A percentile compares a stretch with the other conserved stretches of the same genome.
These are phyloP conservation scores for Fistulina hepatica DNA, from an alignment of 1,284 basidiomycete species.

Conservation along the genomic window DNA sequence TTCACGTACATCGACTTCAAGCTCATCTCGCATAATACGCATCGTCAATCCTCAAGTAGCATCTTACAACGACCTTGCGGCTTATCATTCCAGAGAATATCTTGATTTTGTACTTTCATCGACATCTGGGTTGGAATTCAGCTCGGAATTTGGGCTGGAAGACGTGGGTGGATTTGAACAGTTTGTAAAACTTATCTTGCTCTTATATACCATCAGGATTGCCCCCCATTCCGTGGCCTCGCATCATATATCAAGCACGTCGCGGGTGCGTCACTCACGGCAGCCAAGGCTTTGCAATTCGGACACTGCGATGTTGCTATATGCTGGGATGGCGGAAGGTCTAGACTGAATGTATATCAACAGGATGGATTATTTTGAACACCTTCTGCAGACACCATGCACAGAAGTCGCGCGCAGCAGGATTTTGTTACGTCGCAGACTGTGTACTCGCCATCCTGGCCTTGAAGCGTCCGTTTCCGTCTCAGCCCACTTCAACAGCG, in stretches of 20 bases:
- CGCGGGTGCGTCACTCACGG: slow-evolving; percentile 69
- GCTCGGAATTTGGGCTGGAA: slow-evolving; percentile 50
- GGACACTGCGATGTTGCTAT: slow-evolving; percentile 55
- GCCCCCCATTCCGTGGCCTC: slow-evolving; percentile 67
- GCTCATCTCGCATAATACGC: slow-evolving; percentile 22
- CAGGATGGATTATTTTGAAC: neutral
- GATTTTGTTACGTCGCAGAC: slow-evolving; percentile 93
- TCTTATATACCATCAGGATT: slow-evolving; percentile 60
- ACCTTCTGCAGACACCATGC: slow-evolving; percentile 62
- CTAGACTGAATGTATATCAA: neutral
- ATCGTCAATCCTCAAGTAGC: slow-evolving; percentile 44
- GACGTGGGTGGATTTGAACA: slow-evolving; percentile 40
- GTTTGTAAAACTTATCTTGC: slow-evolving; percentile 5
- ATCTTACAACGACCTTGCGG: slow-evolving; percentile 36
- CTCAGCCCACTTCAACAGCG: too few species aligned
- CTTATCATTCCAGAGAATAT: slow-evolving; percentile 49
- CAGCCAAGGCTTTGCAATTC: slow-evolving; percentile 49
- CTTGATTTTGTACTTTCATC: slow-evolving; percentile 45
- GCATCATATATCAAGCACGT: slow-evolving; percentile 59
- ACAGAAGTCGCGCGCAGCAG: slow-evolving; percentile 62
- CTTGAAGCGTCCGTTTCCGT: slow-evolving; percentile 32
- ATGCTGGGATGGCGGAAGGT: slow-evolving; percentile 69
- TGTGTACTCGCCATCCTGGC: slow-evolving; percentile 69
- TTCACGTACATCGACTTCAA: slow-evolving; percentile 10
- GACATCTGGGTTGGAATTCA: slow-evolving; percentile 23